Conservation (phyloP, 2,329 filamentous ascomycete genomes). For the Verticillium tricorpus region DNA sequence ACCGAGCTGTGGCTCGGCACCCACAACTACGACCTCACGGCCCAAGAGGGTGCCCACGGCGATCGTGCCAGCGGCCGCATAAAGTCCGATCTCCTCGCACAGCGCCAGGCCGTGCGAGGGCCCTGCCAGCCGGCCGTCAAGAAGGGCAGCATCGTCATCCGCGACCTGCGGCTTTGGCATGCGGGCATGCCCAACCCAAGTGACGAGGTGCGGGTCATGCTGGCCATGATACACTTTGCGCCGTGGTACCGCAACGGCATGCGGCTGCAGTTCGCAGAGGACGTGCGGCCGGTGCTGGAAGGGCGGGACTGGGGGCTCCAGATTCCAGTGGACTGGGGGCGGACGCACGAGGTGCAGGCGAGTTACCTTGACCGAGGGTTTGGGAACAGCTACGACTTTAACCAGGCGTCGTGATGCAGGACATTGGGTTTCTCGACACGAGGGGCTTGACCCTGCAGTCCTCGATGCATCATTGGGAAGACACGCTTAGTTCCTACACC, state of each 20-base stretch:
- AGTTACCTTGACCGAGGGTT: constrained; percentile 52
- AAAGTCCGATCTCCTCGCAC: constrained; percentile 31
- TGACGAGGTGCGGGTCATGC: constrained; percentile 47
- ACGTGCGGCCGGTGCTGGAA: constrained; percentile 41
- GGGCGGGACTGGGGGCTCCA: constrained; percentile 33
- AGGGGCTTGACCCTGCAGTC: too few relatives aligned
- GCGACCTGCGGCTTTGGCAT: constrained; percentile 60
- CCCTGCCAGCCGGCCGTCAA: constrained; percentile 46
- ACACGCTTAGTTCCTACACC: too few relatives aligned
- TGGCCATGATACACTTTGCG: constrained; percentile 57
- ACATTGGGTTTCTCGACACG: too few relatives aligned
- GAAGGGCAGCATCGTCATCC: constrained; percentile 52
- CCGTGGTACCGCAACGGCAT: constrained; percentile 54
- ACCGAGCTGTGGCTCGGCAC: constrained; percentile 59
- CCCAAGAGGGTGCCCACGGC: constrained; percentile 45
- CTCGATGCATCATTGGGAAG: too few relatives aligned
- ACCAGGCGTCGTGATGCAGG: constrained; percentile 31
- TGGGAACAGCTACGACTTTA: constrained; percentile 60
- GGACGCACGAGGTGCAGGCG: constrained; percentile 32
- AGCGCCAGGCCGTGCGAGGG: constrained; percentile 29
- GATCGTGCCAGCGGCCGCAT: constrained; percentile 49
- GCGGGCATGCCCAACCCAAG: constrained; percentile 57
- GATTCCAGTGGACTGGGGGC: constrained; percentile 45
- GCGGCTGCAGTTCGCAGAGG: constrained; percentile 48
- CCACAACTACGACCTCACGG: constrained; percentile 31